Conservation (phyloP, 2,329 filamentous ascomycete species). For the Exophiala xenobiotica region DNA sequence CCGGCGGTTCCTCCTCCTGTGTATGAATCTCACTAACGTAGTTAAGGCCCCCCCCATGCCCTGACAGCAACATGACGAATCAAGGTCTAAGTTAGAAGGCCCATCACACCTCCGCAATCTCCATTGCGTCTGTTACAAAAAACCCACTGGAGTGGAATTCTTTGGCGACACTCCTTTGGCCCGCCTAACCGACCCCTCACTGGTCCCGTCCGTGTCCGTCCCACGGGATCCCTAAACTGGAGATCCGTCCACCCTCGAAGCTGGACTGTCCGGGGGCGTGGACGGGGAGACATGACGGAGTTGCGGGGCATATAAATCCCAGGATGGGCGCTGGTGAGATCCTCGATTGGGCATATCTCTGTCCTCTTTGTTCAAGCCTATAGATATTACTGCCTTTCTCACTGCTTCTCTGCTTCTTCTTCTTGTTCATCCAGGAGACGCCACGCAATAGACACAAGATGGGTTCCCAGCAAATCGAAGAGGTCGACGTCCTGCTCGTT, state of each 20-base stretch:
- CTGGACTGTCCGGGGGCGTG: constrained; percentile 4
- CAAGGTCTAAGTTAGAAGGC: too few relatives aligned
- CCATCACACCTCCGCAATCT: not conserved
- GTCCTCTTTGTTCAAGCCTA: too few relatives aligned
- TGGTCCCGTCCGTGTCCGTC: too few relatives aligned
- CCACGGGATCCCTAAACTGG: not conserved
- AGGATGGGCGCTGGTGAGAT: not conserved
- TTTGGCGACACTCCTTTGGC: constrained; percentile 14
- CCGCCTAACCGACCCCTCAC: constrained; percentile 21
- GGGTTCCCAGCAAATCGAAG: constrained; percentile 21
- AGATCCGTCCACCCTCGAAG: not conserved
- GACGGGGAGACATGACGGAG: too few relatives aligned
- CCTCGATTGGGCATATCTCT: not conserved
- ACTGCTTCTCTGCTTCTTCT: not conserved
- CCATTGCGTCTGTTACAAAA: not conserved
- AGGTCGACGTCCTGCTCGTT: constrained; percentile 30
- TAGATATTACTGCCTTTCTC: too few relatives aligned
- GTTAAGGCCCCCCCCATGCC: too few relatives aligned
- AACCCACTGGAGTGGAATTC: too few relatives aligned
- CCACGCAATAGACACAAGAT: constrained; percentile 7
- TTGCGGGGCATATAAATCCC: constrained; percentile 13
- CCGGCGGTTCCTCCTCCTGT: too few relatives aligned
- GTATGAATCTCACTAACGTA: too few relatives aligned
- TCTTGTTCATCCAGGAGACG: not conserved
- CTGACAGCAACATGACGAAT: too few relatives aligned